These are phyloP conservation scores for Paramecium pentaurelia DNA, from an alignment of 73 alveolate genomes.

Conservation along the genomic window DNA sequence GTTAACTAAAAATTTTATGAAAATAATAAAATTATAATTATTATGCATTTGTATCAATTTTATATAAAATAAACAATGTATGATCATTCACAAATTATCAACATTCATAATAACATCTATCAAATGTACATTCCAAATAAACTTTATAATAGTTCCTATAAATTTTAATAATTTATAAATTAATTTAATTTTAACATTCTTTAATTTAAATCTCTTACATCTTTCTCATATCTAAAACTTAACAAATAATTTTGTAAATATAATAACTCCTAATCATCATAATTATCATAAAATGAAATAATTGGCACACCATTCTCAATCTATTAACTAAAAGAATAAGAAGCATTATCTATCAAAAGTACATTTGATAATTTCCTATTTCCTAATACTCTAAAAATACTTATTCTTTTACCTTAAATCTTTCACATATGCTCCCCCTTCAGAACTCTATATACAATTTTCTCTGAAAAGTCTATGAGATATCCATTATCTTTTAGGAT, in stretches of 20 bases:
- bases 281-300: slow-evolving; percentile 1
- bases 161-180: not conserved
- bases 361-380: slow-evolving; percentile 82
- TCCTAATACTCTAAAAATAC: slow-evolving; percentile 74
- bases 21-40: not conserved
- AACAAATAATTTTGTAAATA: not conserved
- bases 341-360: slow-evolving; percentile 92
- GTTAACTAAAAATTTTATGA: slow-evolving; percentile 2
- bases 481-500: slow-evolving; percentile 85
- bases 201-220: not conserved
- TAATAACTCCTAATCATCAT: slow-evolving; percentile 5
- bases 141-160: not conserved
- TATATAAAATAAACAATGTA: not conserved
- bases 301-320: slow-evolving; percentile 75
- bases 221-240: not conserved
- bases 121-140: not conserved
- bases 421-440: slow-evolving; percentile 93
- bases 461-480: slow-evolving; percentile 88
- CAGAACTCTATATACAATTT: slow-evolving; percentile 82
- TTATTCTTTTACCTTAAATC: slow-evolving; percentile 68
- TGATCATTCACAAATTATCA: not conserved
- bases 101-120: not conserved
- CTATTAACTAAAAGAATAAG: slow-evolving; percentile 84
- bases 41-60: not conserved
- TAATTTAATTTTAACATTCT: not conserved